These are phyloP conservation scores for Rhizopus arrhizus DNA, from an alignment of 371 early-diverging fungal genomes.

Conservation along the genomic window DNA sequence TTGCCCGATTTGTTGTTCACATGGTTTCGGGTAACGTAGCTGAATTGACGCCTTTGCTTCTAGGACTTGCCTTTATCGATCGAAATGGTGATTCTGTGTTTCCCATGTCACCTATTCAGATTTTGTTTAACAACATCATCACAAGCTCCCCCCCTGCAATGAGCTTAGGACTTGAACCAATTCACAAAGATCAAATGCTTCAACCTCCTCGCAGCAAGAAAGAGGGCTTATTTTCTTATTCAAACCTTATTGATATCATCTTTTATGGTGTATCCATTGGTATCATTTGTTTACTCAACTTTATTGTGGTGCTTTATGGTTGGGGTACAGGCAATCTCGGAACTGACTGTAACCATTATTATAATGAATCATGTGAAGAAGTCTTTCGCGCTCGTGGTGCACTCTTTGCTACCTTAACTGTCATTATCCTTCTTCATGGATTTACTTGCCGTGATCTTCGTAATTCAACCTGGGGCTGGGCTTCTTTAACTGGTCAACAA, in stretches of 20 bases:
- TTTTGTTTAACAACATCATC: slow-evolving; percentile 88
- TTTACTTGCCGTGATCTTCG: slow-evolving; percentile 75
- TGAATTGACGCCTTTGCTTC: slow-evolving; percentile 67
- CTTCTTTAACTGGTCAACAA: slow-evolving; percentile 43
- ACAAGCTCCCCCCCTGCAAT: slow-evolving; percentile 84
- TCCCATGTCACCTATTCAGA: slow-evolving; percentile 80
- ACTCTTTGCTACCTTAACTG: slow-evolving; percentile 67
- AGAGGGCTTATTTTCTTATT: slow-evolving; percentile 68
- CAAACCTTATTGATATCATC: slow-evolving; percentile 70
- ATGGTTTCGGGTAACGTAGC: slow-evolving; percentile 87
- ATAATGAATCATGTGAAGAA: slow-evolving; percentile 58
- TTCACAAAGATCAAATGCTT: slow-evolving; percentile 77
- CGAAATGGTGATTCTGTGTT: slow-evolving; percentile 61
- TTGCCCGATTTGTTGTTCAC: slow-evolving; percentile 89
- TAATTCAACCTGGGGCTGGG: slow-evolving; percentile 56
- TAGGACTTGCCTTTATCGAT: slow-evolving; percentile 74
- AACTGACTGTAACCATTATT: slow-evolving; percentile 61
- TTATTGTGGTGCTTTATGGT: slow-evolving; percentile 66
- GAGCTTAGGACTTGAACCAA: slow-evolving; percentile 84
- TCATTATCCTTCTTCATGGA: slow-evolving; percentile 68
- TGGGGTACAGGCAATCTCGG: slow-evolving; percentile 63
- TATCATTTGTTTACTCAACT: slow-evolving; percentile 66
- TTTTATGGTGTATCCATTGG: slow-evolving; percentile 77
- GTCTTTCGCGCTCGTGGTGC: slow-evolving; percentile 79
- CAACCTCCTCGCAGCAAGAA: slow-evolving; percentile 74